phyloP scores from a whole-genome alignment of 2,329 filamentous ascomycete genomes.

The Teratosphaeria nubilosa region DNA sequence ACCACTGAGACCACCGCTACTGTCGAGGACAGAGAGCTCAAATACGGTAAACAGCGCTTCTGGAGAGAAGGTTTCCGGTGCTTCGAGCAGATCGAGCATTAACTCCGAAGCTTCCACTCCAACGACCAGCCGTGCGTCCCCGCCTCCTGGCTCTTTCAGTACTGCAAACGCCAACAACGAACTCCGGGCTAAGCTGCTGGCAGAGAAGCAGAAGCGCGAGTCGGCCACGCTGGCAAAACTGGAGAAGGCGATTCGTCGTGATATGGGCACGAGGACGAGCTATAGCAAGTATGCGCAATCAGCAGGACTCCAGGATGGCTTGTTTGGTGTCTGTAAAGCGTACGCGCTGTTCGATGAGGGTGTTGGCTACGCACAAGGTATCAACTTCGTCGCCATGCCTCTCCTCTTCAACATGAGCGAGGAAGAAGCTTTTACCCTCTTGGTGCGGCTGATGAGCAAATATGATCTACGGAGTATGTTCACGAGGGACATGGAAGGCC shows the following conservation, averaged over 20 bases:
- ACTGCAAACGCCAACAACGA: slow-evolving; percentile 36
- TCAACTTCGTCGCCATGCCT: slow-evolving; percentile 98
- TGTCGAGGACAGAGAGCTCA: slow-evolving; percentile 13
- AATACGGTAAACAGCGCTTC: slow-evolving; percentile 42
- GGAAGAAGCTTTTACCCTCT: slow-evolving; percentile 87
- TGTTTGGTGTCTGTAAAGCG: slow-evolving; percentile 94
- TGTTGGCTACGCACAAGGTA: slow-evolving; percentile 94
- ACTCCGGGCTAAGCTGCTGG: slow-evolving; percentile 54
- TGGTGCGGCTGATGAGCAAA: slow-evolving; percentile 93
- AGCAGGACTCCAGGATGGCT: slow-evolving; percentile 79
- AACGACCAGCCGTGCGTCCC: slow-evolving; percentile 34
- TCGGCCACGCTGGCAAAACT: slow-evolving; percentile 63
- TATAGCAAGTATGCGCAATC: slow-evolving; percentile 93
- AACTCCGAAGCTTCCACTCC: slow-evolving; percentile 65
- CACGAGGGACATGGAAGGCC: slow-evolving; percentile 87
- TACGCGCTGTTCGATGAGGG: slow-evolving; percentile 92
- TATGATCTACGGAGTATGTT: slow-evolving; percentile 90
- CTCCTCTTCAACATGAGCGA: slow-evolving; percentile 96
- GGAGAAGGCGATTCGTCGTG: slow-evolving; percentile 83
- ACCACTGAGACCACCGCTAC: slow-evolving; percentile 5
- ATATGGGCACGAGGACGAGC: slow-evolving; percentile 84
- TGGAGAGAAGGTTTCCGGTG: slow-evolving; percentile 56
- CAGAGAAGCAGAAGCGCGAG: slow-evolving; percentile 69
- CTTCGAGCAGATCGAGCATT: slow-evolving; percentile 75
- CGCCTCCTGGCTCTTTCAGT: slow-evolving; percentile 14